A percentile compares a stretch with the other conserved stretches of the same genome.
phyloP scores from a whole-genome alignment of 176 grass and related monocot genomes.

The Echinochloa phyllopogon region DNA sequence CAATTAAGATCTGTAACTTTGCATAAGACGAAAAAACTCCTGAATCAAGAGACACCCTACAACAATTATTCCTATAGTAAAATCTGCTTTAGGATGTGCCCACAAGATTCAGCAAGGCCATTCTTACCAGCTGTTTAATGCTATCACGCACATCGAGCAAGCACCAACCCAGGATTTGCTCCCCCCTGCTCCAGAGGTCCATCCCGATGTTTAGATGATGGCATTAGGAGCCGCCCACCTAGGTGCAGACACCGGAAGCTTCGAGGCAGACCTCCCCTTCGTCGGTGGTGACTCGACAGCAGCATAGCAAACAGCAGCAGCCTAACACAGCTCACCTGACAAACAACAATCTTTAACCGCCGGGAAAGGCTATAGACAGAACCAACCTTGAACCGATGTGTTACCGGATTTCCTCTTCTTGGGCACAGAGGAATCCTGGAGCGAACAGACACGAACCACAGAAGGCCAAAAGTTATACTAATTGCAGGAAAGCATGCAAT shows the following conservation, averaged over 20 bases:
- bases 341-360: slow-evolving; percentile 32
- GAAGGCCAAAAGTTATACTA: slow-evolving; percentile 34
- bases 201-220: slow-evolving; percentile 80
- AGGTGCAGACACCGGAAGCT: slow-evolving; percentile 96
- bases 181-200: slow-evolving; percentile 77
- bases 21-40: neutral
- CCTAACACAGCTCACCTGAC: slow-evolving; percentile 64
- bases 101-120: neutral
- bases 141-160: slow-evolving; percentile 36
- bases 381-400: slow-evolving; percentile 59
- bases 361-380: neutral
- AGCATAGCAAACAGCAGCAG: slow-evolving; percentile 45
- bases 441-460: slow-evolving; percentile 46
- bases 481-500: slow-evolving; percentile 37
- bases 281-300: slow-evolving; percentile 43
- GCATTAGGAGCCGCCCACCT: slow-evolving; percentile 66
- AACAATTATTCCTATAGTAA: neutral
- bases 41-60: neutral
- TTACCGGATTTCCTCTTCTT: slow-evolving; percentile 88
- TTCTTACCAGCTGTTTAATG: slow-evolving; percentile 40
- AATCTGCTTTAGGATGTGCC: neutral
- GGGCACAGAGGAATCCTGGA: slow-evolving; percentile 66
- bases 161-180: slow-evolving; percentile 38
- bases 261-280: slow-evolving; percentile 72
- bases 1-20: neutral